Conservation (phyloP, 352 stramenopile species). For the Phytopythium litorale region DNA sequence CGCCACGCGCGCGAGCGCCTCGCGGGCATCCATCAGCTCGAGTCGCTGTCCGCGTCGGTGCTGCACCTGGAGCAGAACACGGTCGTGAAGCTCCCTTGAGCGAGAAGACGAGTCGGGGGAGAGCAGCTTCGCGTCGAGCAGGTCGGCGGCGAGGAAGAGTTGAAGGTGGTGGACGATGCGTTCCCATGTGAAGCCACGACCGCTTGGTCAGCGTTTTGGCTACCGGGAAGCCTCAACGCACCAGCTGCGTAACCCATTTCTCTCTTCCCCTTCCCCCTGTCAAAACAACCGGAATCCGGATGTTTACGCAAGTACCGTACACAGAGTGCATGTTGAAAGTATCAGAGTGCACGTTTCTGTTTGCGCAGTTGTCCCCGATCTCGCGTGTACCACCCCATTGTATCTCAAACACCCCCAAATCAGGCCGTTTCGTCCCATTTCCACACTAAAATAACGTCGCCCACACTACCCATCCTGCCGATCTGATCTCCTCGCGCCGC, state of each 20-base stretch:
- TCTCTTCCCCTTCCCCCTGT: background rate
- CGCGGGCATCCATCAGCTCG: slow-evolving; percentile 51
- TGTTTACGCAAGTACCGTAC: background rate
- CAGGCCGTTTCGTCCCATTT: background rate
- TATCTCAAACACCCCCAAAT: background rate
- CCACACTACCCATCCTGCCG: background rate
- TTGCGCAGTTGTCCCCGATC: background rate
- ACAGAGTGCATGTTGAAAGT: background rate
- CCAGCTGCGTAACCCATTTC: background rate
- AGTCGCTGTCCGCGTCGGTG: slow-evolving; percentile 61
- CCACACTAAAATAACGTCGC: background rate
- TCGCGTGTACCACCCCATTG: background rate
- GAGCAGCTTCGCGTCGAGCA: background rate
- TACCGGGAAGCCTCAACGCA: too few species aligned
- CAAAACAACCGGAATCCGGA: background rate
- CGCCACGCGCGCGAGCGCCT: slow-evolving; percentile 14
- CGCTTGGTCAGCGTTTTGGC: too few species aligned
- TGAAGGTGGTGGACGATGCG: too few species aligned
- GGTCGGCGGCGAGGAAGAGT: too few species aligned
- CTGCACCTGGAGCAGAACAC: slow-evolving; percentile 74
- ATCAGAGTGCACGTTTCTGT: background rate
- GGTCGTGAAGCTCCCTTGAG: slow-evolving; percentile 49
- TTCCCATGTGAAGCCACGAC: too few species aligned
- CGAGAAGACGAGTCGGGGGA: background rate
- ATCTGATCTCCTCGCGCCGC: slow-evolving; percentile 1